Evolutionary conservation across 169 alveolate species (phyloP), one percentile per base, ranked within the genome.

Genomic region (Plasmodium adleri): DNA sequence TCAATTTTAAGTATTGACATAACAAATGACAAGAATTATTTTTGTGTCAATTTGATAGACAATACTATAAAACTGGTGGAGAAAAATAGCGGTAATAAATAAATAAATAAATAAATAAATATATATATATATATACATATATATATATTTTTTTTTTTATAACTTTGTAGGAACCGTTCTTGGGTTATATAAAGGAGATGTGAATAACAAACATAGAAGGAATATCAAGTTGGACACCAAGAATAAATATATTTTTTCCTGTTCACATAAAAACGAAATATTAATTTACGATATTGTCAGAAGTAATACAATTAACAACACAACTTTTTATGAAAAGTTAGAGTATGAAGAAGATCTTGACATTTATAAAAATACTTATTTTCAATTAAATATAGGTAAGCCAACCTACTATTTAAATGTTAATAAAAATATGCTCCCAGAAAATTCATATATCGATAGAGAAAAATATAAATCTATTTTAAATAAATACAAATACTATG

Each of bases 351-450:
- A 66, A 26, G 15, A 83, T 43, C 20, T 83, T 6, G 91, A 83
- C 56, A 68, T 83, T 15, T 83, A 83, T 75, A 83, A 83, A 83
- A 54, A 83, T 3, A 83, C 91, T 4, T 83, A 68, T 20, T 62
- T 24, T 72, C 67, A 68, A 60, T 26, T 83, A 58, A 74, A 39
- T 32, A 83, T 83, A 54, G 91, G 91, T 15, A 83, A 60, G 1
- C 91, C 91, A 32, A 83, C 91, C 13, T 83, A 83, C 66, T 83
- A 83, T 62, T 70, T 83, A 83, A 83, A 58, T 72, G 49, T 83
- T 26, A 83, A 83, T 72, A 83, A 47, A 20, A 22, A 83, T 60
- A 56, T 70, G 9, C n/a, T 83, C 39, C 9, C 52, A 60, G 91
- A 54, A 47, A 83, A 60, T 60, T 12, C 62, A 22, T 83, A 83